Evolutionary conservation across 129 eudicot genomes (phyloP).

Genomic region (Chrysanthemum makinoi): DNA sequence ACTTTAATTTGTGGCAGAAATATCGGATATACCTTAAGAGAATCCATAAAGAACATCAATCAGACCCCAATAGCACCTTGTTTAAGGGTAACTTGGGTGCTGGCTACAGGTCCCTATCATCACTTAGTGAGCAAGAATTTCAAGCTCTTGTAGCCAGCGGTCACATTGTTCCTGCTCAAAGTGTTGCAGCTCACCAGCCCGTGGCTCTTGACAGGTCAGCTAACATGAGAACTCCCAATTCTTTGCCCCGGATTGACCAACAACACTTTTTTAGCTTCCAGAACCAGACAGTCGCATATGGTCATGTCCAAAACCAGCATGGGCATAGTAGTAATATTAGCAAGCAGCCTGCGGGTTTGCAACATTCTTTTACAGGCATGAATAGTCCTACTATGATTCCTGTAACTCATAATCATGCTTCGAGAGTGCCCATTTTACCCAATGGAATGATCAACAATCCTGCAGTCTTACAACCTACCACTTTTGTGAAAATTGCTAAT

Average conservation of each 20-base stretch:
- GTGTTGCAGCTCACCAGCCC: conserved; percentile 63
- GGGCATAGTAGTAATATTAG: conserved; percentile 29
- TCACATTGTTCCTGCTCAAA: conserved; percentile 49
- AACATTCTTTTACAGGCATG: conserved; percentile 47
- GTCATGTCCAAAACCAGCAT: conserved; percentile 42
- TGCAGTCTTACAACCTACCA: conserved; percentile 39
- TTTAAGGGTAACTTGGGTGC: conserved; percentile 55
- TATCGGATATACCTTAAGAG: conserved; percentile 82
- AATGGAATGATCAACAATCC: conserved; percentile 4
- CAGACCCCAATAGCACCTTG: conserved; percentile 46
- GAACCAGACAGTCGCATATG: conserved; percentile 41
- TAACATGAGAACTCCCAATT: conserved; percentile 33
- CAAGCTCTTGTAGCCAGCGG: conserved; percentile 75
- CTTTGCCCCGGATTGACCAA: conserved; percentile 56
- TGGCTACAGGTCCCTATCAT: conserved; percentile 47
- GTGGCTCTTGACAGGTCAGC: conserved; percentile 42
- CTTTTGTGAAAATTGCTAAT: conserved; percentile 45
- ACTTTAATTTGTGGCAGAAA: conserved; percentile 52
- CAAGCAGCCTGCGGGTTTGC: conserved; percentile 59
- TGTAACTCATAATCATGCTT: conserved; percentile 32
- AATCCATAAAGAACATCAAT: conserved; percentile 63
- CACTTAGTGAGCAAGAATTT: conserved; percentile 56
- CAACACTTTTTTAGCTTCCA: conserved; percentile 65
- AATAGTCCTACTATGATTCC: conserved; percentile 37
- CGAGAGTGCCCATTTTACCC: conserved; percentile 39